A percentile compares a stretch with the other conserved stretches of the same genome.
Conservation (phyloP, 768 basidiomycete species). For the Boletus vinaceobasis region DNA sequence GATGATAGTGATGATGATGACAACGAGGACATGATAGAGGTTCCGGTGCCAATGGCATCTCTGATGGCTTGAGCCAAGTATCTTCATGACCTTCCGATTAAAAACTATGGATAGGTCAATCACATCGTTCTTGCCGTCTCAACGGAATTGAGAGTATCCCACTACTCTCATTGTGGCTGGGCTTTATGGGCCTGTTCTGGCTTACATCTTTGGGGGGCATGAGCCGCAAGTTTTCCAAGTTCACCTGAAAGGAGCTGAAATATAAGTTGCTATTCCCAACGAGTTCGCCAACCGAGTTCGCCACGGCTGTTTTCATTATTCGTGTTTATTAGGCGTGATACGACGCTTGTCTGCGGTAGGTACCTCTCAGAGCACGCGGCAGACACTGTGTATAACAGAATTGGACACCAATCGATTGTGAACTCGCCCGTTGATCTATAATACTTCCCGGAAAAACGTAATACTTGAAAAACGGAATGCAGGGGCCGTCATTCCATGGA, state of each 20-base stretch:
- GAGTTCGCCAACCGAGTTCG: background rate
- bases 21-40: slow-evolving; percentile 29
- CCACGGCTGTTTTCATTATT: background rate
- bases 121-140: background rate
- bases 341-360: too few species aligned
- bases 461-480: background rate
- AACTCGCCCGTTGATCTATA: background rate
- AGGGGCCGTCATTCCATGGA: background rate
- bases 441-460: background rate
- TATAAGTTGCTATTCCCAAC: background rate
- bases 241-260: background rate
- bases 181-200: background rate
- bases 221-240: background rate
- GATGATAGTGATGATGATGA: slow-evolving; percentile 16
- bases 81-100: background rate
- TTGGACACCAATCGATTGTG: background rate
- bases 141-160: background rate
- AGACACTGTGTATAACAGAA: background rate
- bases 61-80: slow-evolving; percentile 9
- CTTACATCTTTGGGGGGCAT: background rate
- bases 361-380: too few species aligned
- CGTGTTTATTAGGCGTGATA: background rate
- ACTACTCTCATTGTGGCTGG: background rate
- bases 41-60: slow-evolving; percentile 20
- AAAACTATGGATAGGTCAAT: background rate